These are phyloP conservation scores for Pontederia crassipes DNA, from an alignment of 176 grass and related monocot genomes.

Conservation along the genomic window DNA sequence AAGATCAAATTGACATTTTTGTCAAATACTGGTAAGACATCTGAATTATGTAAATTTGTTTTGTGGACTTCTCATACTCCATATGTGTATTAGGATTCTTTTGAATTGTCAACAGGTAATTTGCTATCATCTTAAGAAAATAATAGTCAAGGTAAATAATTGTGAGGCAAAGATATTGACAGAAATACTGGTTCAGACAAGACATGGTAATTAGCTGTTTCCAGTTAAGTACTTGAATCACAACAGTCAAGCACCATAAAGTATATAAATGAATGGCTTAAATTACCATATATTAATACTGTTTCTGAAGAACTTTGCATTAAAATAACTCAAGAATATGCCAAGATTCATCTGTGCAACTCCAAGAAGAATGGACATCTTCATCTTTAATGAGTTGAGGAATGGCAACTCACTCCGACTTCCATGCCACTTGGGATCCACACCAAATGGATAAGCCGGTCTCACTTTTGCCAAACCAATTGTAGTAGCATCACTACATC, in stretches of 20 bases:
- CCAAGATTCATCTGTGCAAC: conserved; percentile 98
- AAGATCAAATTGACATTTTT: no score
- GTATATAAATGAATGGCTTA: conserved; percentile 2
- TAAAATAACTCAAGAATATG: conserved; percentile 86
- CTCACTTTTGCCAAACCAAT: conserved; percentile 63
- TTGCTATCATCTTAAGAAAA: no score
- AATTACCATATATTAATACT: conserved; percentile 71
- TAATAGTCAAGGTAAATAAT: no score
- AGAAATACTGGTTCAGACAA: no score
- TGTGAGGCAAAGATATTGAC: no score
- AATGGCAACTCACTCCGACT: conserved; percentile 79
- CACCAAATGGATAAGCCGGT: conserved; percentile 67
- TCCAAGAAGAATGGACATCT: conserved; percentile 97
- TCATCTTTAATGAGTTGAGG: conserved; percentile 95
- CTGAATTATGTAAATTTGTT: no score
- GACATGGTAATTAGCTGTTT: no score
- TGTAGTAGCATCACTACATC: conserved; percentile 54
- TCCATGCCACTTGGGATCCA: conserved; percentile 85
- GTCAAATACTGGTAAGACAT: no score
- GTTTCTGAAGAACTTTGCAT: conserved; percentile 72
- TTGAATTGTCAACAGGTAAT: no score
- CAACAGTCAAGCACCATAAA: not conserved
- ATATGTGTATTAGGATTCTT: no score
- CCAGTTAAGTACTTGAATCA: not conserved
- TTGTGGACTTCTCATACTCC: no score